phyloP scores from a whole-genome alignment of 768 basidiomycete genomes.

The Suillus discolor region DNA sequence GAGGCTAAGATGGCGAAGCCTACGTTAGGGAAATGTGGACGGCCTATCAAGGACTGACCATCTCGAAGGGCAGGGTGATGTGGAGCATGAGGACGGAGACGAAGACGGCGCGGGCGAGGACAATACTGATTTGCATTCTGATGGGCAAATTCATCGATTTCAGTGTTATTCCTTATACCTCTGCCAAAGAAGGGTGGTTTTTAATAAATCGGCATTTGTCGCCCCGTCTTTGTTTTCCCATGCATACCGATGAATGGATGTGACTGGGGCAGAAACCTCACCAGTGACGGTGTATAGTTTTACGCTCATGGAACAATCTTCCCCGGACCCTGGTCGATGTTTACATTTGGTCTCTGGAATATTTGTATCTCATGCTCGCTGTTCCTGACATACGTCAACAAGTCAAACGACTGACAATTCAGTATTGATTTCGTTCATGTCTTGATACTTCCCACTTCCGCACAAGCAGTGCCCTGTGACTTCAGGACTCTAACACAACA shows the following conservation, averaged over 20 bases:
- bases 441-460: no score
- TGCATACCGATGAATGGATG: background rate
- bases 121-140: background rate
- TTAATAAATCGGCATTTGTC: background rate
- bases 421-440: background rate
- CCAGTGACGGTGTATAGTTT: background rate
- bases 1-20: constrained; percentile 20
- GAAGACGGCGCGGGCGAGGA: background rate
- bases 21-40: constrained; percentile 29
- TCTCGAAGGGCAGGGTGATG: constrained; percentile 14
- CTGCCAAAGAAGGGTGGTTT: background rate
- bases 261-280: background rate
- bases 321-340: constrained; percentile 17
- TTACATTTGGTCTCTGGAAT: background rate
- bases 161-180: background rate
- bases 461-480: no score
- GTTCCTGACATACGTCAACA: constrained; percentile 15
- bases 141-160: background rate
- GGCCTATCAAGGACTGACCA: background rate
- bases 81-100: no score
- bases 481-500: no score
- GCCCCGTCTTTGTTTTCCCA: background rate
- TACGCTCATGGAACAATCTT: background rate
- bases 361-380: no score
- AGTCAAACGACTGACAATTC: background rate